Base-by-base conservation (phyloP, 1,284 basidiomycete genomes). In the Lentinus polychrous region DNA sequence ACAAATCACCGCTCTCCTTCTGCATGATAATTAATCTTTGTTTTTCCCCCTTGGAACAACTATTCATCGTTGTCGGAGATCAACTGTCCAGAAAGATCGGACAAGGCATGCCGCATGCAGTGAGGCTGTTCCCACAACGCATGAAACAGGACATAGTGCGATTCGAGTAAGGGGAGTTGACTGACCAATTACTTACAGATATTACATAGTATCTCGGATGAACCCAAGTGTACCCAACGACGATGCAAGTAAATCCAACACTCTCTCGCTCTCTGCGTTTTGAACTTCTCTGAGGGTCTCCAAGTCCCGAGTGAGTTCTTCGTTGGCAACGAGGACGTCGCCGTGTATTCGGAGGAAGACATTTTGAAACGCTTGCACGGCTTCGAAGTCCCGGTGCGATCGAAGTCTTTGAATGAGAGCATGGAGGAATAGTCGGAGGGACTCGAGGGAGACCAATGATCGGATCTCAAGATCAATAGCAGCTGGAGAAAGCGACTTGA, bases 321-420 rank as follows among this genome's bases (percentile, higher is more conserved):
- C 45, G 60, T 89, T 89, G 18, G 69, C 73, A 31, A 93, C 73
- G 27, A 97, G 69, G 0, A 84, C 70, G 50, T 98, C 94, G 0
- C 85, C 85, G 61, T 99, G 94, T 48, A 92, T 76, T 15, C 79
- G 78, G 20, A 98, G 68, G 65, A 96, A 91, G 1, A 95, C 86
- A 52, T 78, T 82, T 56, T 94, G 76, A 63, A 95, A 75, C 0
- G 94, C 83, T 66, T 99, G 94, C 1, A 97, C 89, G 8, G 92
- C 94, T 66, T 99, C 95, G 61, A 95, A 99, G 66, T 99, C 95
- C 44, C 81, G 79, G 58, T 86, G 89, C 14, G 86, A 87, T 37
- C 67, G 66, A 20, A 99, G 72, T 2, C 95, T 82, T 46, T 73
- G 76, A 2, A 76, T 77, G 15, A 99, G 74, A 0, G 91, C 88